Percentiles rank a stretch among this genome's conserved stretches.
These are phyloP conservation scores for Neurospora cerealis DNA, from an alignment of 495 filamentous ascomycete species.

Conservation along the genomic window DNA sequence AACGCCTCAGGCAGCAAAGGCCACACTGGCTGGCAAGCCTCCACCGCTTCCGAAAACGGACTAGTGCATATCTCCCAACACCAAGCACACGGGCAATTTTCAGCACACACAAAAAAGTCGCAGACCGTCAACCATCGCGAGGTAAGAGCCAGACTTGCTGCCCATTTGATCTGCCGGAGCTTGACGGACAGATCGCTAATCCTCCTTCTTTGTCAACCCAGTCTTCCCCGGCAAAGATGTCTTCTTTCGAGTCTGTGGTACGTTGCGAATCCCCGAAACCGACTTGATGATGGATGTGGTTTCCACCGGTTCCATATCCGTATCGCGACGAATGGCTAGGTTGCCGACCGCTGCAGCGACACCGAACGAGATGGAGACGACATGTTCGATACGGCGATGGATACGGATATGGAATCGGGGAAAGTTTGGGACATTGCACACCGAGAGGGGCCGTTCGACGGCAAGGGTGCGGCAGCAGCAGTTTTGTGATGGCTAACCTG, in stretches of 20 bases:
- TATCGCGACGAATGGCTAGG: background rate
- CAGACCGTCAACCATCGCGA: slow-evolving; percentile 27
- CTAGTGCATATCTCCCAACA: slow-evolving; percentile 24
- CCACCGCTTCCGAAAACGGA: slow-evolving; percentile 22
- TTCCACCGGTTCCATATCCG: background rate
- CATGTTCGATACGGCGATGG: background rate
- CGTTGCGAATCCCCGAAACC: slow-evolving; percentile 34
- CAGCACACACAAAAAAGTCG: slow-evolving; percentile 29
- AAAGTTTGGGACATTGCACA: background rate
- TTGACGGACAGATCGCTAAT: slow-evolving; percentile 26
- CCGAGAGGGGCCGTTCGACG: background rate
- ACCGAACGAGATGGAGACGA: background rate
- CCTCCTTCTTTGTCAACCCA: slow-evolving; percentile 20
- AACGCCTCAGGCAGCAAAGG: slow-evolving; percentile 27
- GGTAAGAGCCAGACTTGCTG: slow-evolving; percentile 26
- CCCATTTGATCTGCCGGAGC: slow-evolving; percentile 26
- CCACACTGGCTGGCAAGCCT: slow-evolving; percentile 23
- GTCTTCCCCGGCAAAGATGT: slow-evolving; percentile 66
- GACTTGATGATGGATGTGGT: background rate
- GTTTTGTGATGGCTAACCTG: slow-evolving; percentile 12
- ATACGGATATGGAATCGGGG: background rate
- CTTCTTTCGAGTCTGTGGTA: slow-evolving; percentile 94
- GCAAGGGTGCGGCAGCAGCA: background rate
- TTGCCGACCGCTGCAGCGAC: background rate
- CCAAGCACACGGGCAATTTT: slow-evolving; percentile 27